phyloP scores from a whole-genome alignment of 2,329 filamentous ascomycete genomes.

The Cercospora sojina region DNA sequence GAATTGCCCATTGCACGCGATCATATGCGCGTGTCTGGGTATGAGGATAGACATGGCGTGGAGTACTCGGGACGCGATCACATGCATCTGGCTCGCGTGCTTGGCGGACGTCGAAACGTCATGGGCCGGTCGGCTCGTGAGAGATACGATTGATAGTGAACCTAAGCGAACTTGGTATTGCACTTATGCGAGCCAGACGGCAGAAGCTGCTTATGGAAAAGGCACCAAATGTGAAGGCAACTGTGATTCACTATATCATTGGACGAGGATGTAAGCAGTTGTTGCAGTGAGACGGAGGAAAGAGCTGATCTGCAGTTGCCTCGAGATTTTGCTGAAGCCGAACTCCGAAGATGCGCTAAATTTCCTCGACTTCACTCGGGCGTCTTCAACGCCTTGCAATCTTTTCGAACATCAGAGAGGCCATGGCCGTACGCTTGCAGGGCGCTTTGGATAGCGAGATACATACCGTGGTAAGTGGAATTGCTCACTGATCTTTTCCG shows the following conservation, averaged over 20 bases:
- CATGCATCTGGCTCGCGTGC: slow-evolving; percentile 8
- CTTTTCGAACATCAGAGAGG: background rate
- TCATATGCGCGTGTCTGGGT: background rate
- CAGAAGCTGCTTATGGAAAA: background rate
- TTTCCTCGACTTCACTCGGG: background rate
- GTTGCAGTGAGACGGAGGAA: background rate
- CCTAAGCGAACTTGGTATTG: slow-evolving; percentile 2
- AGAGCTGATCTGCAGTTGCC: background rate
- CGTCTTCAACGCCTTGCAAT: background rate
- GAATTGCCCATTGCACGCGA: slow-evolving; percentile 60
- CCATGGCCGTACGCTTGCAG: slow-evolving; percentile 18
- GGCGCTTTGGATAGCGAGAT: slow-evolving; percentile 51
- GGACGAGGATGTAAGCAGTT: background rate
- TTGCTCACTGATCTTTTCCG: too few species aligned
- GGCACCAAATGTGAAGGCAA: background rate
- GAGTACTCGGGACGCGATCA: background rate
- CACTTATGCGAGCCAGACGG: background rate
- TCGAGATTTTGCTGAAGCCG: background rate
- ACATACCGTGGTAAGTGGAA: slow-evolving; percentile 47
- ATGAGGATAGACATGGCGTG: background rate
- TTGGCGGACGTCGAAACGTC: slow-evolving; percentile 2
- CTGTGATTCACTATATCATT: background rate
- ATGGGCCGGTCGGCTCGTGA: background rate
- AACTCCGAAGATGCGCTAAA: slow-evolving; percentile 2
- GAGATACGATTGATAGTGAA: slow-evolving; percentile 3